A percentile compares a stretch with the other conserved stretches of the same genome.
Conservation (phyloP, 257 asterid species). For the Solanum ossicruentum region DNA sequence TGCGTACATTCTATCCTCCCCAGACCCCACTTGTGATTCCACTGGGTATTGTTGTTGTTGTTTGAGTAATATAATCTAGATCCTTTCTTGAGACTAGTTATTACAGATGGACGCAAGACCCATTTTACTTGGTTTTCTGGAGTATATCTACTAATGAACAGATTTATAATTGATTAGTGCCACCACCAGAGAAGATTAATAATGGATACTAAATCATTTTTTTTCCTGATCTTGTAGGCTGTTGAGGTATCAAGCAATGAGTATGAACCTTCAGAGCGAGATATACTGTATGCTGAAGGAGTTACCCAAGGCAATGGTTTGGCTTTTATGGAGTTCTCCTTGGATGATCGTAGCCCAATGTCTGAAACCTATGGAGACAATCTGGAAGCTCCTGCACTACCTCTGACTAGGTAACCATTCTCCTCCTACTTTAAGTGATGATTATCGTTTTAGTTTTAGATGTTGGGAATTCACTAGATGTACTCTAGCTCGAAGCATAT, state of each 20-base stretch:
- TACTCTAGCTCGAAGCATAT: neutral
- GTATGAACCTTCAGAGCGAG: conserved; percentile 15
- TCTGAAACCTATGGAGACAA: conserved; percentile 10
- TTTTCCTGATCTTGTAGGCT: neutral
- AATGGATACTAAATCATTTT: neutral
- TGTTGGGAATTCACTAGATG: neutral
- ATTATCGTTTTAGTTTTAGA: neutral
- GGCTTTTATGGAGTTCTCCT: conserved; percentile 15
- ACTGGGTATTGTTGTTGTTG: no score
- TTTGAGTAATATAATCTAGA: neutral
- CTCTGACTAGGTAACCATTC: conserved; percentile 3
- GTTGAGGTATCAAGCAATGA: conserved; percentile 9
- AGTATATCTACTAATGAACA: neutral
- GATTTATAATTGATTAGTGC: neutral
- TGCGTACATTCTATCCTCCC: no score
- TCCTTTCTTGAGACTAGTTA: neutral
- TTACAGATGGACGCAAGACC: neutral
- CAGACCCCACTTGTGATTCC: no score
- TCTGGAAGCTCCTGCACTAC: conserved; percentile 7
- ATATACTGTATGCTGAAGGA: conserved; percentile 18
- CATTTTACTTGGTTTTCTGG: neutral
- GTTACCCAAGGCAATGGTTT: conserved; percentile 13
- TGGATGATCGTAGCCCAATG: conserved; percentile 15
- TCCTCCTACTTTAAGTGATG: neutral
- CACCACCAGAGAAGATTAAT: neutral